phyloP scores from a whole-genome alignment of 2,329 filamentous ascomycete genomes.

The Ceratocystis huliohia region DNA sequence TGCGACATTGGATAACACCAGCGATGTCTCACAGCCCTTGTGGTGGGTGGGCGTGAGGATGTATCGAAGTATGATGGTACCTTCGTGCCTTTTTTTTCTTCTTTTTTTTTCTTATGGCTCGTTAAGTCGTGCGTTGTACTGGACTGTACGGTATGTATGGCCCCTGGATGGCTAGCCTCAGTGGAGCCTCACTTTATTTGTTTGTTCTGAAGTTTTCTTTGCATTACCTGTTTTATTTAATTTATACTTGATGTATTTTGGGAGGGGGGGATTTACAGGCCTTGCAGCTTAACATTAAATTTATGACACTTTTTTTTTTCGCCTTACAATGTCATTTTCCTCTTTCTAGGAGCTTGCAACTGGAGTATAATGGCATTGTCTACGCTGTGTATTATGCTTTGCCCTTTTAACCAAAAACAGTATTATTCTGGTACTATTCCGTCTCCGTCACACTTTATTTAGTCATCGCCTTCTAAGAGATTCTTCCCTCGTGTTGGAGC shows the following conservation, averaged over 20 bases:
- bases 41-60: too few species aligned
- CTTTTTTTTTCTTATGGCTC: not conserved
- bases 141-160: too few species aligned
- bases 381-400: not conserved
- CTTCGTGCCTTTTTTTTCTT: not conserved
- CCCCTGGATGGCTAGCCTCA: too few species aligned
- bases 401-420: not conserved
- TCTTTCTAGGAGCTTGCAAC: not conserved
- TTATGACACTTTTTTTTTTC: not conserved
- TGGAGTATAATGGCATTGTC: not conserved
- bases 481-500: slow-evolving; percentile 64
- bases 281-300: slow-evolving; percentile 6
- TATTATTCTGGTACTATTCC: not conserved
- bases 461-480: not conserved
- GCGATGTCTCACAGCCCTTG: too few species aligned
- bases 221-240: not conserved
- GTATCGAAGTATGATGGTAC: not conserved
- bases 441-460: not conserved
- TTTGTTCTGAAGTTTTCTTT: slow-evolving; percentile 2
- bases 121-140: too few species aligned
- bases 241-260: not conserved
- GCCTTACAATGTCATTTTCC: not conserved
- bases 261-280: slow-evolving; percentile 2
- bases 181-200: not conserved
- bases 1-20: not conserved